Base-by-base conservation (phyloP, 306 rosid genomes). In the Gynostemma pentaphyllum region DNA sequence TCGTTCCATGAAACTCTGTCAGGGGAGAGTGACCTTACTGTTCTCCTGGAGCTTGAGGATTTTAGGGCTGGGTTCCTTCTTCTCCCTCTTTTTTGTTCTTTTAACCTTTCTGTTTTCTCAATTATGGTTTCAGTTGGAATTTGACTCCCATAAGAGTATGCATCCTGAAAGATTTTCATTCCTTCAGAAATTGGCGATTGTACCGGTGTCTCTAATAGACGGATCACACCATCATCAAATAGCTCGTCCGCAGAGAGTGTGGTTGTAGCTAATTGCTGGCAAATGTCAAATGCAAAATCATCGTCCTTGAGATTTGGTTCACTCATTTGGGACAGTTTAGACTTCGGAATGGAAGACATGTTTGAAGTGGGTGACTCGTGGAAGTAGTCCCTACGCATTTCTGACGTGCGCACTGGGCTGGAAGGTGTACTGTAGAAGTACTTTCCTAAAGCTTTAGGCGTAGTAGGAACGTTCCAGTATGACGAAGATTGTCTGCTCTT, bases 221-320 rank as follows among this genome's bases (percentile, higher is more conserved):
- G 72, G 67, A 92, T 84, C 48, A 62, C 80, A 0, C 99, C 95
- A 12, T 76, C 85, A 27, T 86, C 79, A 47, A 92, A 88, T 11
- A 92, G 94, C 71, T 88, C 96, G 4, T 82, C 99, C 0, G 96
- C 99, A 2, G 95, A 84, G 32, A 83, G 88, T 28, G 94, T 75
- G 6, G 68, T 24, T 29, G 74, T 65, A 4, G 77, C 72, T 1
- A 76, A 47, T 30, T 84, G 81, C 32, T 50, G 64, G 9, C 70
- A 26, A 7, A 92, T 75, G 34, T 29, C 82, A 46, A 92, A 92
- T 0, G 88, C 95, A 39, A 92, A 92, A 45, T 70, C 85, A 0
- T 47, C 71, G 1, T 55, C 85, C 1, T 16, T 77, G 2, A 45
- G 29, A 14, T 28, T 27, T 28, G 10, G 23, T 42, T 45, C 60